These are phyloP conservation scores for Ploettnerulaceae sp. DNA, from an alignment of 2,329 filamentous ascomycete species.

Conservation along the genomic window DNA sequence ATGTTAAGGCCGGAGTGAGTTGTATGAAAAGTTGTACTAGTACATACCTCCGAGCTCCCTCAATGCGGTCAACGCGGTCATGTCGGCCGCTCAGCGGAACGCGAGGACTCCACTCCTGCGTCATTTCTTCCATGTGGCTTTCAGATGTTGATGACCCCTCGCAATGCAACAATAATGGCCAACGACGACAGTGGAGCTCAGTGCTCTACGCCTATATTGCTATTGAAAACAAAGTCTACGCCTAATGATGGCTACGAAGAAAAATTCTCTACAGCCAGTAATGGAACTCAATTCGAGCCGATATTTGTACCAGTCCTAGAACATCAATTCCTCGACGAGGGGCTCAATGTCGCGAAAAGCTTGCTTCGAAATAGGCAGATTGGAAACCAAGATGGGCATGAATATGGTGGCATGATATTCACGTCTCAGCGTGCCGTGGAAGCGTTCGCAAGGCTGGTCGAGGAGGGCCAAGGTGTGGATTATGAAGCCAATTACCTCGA, in stretches of 20 bases:
- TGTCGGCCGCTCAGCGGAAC: conserved; percentile 4
- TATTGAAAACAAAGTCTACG: conserved; percentile 72
- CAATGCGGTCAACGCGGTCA: conserved; percentile 6
- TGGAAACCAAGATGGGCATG: conserved; percentile 33
- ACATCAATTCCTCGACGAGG: conserved; percentile 59
- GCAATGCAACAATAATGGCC: conserved; percentile 23
- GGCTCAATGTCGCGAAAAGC: conserved; percentile 48
- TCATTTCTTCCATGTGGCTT: background rate
- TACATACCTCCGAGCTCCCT: too few relatives aligned
- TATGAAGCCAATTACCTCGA: background rate
- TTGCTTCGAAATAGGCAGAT: conserved; percentile 45
- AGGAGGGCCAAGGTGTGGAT: conserved; percentile 37
- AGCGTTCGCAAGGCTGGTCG: conserved; percentile 62
- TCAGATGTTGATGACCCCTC: background rate
- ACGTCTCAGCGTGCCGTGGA: conserved; percentile 82
- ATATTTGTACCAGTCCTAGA: conserved; percentile 73
- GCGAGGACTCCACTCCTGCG: background rate
- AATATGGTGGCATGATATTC: conserved; percentile 75
- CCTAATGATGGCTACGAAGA: conserved; percentile 70
- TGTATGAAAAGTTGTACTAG: background rate
- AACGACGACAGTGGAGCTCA: conserved; percentile 10
- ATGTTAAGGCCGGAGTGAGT: background rate
- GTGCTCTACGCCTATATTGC: conserved; percentile 52
- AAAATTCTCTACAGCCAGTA: conserved; percentile 48
- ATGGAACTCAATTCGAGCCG: conserved; percentile 50